A percentile compares a stretch with the other conserved stretches of the same genome.
These are phyloP conservation scores for Malus domestica DNA, from an alignment of 306 rosid genomes.

Conservation along the genomic window ASM211411v1 NC_041799.1:42522501-42523000, in stretches of 20 bases:
- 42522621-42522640: too few relatives aligned
- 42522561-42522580: constrained; percentile 43
- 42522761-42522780: constrained; percentile 92
- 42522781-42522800: constrained; percentile 87
- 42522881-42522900: constrained; percentile 76
- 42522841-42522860: constrained; percentile 83
- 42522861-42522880: constrained; percentile 87
- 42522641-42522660: too few relatives aligned
- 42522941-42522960: constrained; percentile 84
- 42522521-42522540: constrained; percentile 30
- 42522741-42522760: constrained; percentile 80
- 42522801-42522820: constrained; percentile 91
- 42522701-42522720: too few relatives aligned
- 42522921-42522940: constrained; percentile 92
- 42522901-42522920: constrained; percentile 91
- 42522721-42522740: too few relatives aligned
- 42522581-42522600: too few relatives aligned
- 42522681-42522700: too few relatives aligned
- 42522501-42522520: constrained; percentile 43
- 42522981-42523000: too few relatives aligned
- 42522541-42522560: constrained; percentile 20
- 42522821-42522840: constrained; percentile 93
- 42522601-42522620: too few relatives aligned
- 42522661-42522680: too few relatives aligned
- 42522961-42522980: constrained; percentile 71